phyloP scores from a whole-genome alignment of 345 rosid genomes.

The Cardamine occulta region DNA sequence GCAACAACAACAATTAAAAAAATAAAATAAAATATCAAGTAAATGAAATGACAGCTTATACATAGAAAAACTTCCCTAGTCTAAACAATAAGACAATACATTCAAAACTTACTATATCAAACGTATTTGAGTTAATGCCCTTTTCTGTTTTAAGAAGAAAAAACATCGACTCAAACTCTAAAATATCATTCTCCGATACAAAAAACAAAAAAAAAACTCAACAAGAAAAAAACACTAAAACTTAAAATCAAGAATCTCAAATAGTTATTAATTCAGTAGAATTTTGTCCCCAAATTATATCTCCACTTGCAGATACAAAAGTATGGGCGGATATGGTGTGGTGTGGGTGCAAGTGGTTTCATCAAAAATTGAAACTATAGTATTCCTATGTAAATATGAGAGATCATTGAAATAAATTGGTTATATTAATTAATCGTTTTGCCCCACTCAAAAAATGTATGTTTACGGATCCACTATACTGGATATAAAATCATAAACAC shows the following conservation, averaged over 20 bases:
- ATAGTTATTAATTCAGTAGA: not conserved
- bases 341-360: slow-evolving; percentile 1
- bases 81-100: not conserved
- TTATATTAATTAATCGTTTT: not conserved
- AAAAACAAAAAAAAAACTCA: not conserved
- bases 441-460: not conserved
- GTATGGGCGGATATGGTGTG: not conserved
- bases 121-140: not conserved
- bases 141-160: not conserved
- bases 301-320: not conserved
- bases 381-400: not conserved
- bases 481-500: not conserved
- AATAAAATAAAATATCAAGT: not conserved
- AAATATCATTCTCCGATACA: not conserved
- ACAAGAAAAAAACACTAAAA: not conserved
- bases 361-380: not conserved
- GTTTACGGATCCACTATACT: not conserved
- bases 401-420: not conserved
- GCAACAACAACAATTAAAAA: not conserved
- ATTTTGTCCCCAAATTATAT: not conserved
- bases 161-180: not conserved
- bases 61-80: not conserved
- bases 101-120: not conserved
- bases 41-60: not conserved
- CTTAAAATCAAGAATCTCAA: not conserved